Percentiles rank a stretch among this genome's conserved stretches.
Evolutionary conservation across 1,284 basidiomycete genomes (phyloP).

Genomic region (Trametes pubescens): DNA sequence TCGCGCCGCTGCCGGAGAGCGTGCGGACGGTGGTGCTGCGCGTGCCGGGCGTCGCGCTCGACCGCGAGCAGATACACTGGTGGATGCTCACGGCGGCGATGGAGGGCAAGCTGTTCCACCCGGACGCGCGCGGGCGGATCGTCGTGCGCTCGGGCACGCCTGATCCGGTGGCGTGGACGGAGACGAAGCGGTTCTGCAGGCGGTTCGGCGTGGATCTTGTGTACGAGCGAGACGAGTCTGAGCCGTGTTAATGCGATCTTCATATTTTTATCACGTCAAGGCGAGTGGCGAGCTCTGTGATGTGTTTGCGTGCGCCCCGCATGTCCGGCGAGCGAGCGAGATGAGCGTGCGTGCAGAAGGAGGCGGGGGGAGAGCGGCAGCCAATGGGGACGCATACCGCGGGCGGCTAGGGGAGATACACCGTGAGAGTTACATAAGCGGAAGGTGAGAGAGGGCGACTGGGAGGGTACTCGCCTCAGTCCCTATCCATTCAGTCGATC

Average conservation of each 20-base stretch:
- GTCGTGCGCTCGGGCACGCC: slow-evolving; percentile 29
- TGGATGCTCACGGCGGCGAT: slow-evolving; percentile 31
- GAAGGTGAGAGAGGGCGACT: slow-evolving; percentile 35
- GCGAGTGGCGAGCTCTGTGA: too few species aligned
- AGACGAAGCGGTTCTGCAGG: slow-evolving; percentile 24
- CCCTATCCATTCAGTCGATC: slow-evolving; percentile 32
- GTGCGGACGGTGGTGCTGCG: slow-evolving; percentile 37
- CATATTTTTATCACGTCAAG: background rate
- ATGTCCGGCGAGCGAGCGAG: background rate
- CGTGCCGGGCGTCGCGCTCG: slow-evolving; percentile 17
- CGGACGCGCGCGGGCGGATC: slow-evolving; percentile 13
- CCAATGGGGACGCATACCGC: slow-evolving; percentile 23
- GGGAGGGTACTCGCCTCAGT: slow-evolving; percentile 39
- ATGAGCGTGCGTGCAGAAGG: background rate
- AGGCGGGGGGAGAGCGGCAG: background rate
- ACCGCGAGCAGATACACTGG: slow-evolving; percentile 24
- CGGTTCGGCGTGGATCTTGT: slow-evolving; percentile 22
- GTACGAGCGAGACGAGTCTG: slow-evolving; percentile 23
- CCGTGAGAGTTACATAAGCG: slow-evolving; percentile 26
- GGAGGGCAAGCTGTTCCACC: slow-evolving; percentile 24
- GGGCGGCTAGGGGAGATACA: slow-evolving; percentile 15
- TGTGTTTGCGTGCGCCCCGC: background rate
- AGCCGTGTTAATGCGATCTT: background rate
- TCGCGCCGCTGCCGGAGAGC: slow-evolving; percentile 33
- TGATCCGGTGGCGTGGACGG: slow-evolving; percentile 25